Base-by-base conservation (phyloP, 75 land plant species). In the Cupressus sempervirens region DNA sequence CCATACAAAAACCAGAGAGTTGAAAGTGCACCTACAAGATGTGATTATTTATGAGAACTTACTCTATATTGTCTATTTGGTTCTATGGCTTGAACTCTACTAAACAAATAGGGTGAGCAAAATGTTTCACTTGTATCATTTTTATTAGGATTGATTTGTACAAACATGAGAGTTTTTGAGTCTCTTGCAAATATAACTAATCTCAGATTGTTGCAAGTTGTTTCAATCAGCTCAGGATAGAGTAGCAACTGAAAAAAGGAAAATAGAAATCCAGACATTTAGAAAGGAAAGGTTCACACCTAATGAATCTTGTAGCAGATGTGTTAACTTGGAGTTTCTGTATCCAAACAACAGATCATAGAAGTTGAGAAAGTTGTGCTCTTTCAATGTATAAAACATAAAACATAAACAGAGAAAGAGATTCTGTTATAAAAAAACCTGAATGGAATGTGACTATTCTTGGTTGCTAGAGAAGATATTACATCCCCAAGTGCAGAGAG, bases 291-390 rank as follows among this genome's bases (percentile, higher is more conserved):
- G 79, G 32, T 48, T 4, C 34, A 56, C 90, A 96, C 99, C 96
- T 85, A 98, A 83, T 32, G 99, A 98, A 87, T 98, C 99, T 92
- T 98, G 99, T 77, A 98, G 92, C 87, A 98, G 89, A 86, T 98
- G 99, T 4, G 99, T 98, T 20, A 98, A 92, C 86, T 98, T 98
- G 29, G 99, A 98, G 85, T 98, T 98, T 92, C 99, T 98, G 85
- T 88, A 88, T 1, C 96, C n/a, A n/a, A n/a, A n/a, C n/a, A n/a
- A n/a, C n/a, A n/a, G n/a, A n/a, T n/a, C n/a, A n/a, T n/a, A n/a
- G n/a, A n/a, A n/a, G n/a, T n/a, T n/a, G n/a, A n/a, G n/a, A n/a
- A n/a, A n/a, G n/a, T n/a, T n/a, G n/a, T n/a, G n/a, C n/a, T n/a
- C n/a, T n/a, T n/a, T n/a, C n/a, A n/a, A n/a, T n/a, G n/a, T n/a